Evolutionary conservation across 176 grass and related monocot genomes (phyloP), one percentile per base, ranked within the genome.

Genomic region (Triticum monococcum): DNA sequence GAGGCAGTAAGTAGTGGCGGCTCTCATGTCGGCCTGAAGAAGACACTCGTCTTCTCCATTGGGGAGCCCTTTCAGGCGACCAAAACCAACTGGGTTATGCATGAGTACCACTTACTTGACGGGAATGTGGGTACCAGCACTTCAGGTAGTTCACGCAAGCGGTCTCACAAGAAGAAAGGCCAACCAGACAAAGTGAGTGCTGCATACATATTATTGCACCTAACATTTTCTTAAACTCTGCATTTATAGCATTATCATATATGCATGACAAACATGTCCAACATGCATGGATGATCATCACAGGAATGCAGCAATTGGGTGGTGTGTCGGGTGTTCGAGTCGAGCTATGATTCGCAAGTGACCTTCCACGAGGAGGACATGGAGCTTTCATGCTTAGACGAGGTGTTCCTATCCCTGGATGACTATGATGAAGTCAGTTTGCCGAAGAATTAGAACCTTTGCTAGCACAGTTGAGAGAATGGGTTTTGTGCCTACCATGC

Each of bases 381-480:
- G 25, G 96, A 98, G 85, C 90, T 96, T 68, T 98, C 96, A 40
- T 98, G 93, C 85, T 88, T 98, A 81, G 96, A 98, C 79, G 96
- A 98, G 83, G 92, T 98, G 86, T 98, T 98, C 69, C 86, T 98
- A 85, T 98, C 96, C 50, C 90, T 98, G 36, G 96, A 98, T 32
- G 96, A 98, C 82, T 90, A 94, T 61, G 96, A 98, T 73, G 96
- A 98, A 88, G 92, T 98, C 88, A 96, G 92, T 91, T 92, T 96
- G 70, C 90, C 93, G 14, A 93, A 92, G 45, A 88, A 85, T 77
- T 88, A 85, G 82, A 85, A 70, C 22, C 62, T 40, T 31, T 77
- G 35, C 64, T 35, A 65, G 52, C 54, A 72, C 16, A 35, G 26
- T 12, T 54, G 18, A 48, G 63, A 40, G 32, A 54, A 13, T 64